Base-by-base conservation (phyloP, 805 yeast genomes). In the Hanseniaspora singularis region DNA sequence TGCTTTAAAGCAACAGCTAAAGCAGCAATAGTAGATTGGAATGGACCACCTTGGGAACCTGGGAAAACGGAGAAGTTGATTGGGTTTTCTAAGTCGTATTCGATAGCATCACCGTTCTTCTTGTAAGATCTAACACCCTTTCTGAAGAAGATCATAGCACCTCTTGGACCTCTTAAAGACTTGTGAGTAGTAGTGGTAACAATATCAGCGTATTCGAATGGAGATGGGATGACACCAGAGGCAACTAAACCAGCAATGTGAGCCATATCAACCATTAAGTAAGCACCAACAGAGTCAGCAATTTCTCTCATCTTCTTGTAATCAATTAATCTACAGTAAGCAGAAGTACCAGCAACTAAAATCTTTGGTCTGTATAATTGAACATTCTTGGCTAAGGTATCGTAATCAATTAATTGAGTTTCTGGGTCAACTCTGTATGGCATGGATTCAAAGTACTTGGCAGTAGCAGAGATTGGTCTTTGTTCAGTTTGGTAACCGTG, bases 1-100 rank as follows among this genome's bases (percentile, higher is more conserved):
- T 92, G 98, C 65, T 87, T 87, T 64, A 92, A 77, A 44, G 98
- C 97, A 53, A 88, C 92, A 15, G 97, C 96, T 59, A 92, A 71
- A 30, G 97, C 98, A 56, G 96, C 81, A 64, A 92, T 92, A 55
- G 98, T 92, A 71, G 92, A 98, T 74, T 92, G 92, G 71, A 92
- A 97, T 59, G 98, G 98, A 64, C 98, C 98, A 73, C 98, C 98
- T 73, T 92, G 98, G 69, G 92, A 98, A 56, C 95, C 98, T 60
- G 98, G 98, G 89, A 92, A 92, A 47, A 92, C 98, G 9, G 96
- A 87, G 67, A 92, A 92, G 75, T 92, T 92, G 69, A 92, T 88
- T 64, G 85, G 85, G 67, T 77, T 81, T 69, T 92, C 97, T 65
- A 92, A 77, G 58, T 92, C 96, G 67, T 88, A 92, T 50, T 72